phyloP scores from a whole-genome alignment of 345 rosid genomes.

The Clausena lansium region DNA sequence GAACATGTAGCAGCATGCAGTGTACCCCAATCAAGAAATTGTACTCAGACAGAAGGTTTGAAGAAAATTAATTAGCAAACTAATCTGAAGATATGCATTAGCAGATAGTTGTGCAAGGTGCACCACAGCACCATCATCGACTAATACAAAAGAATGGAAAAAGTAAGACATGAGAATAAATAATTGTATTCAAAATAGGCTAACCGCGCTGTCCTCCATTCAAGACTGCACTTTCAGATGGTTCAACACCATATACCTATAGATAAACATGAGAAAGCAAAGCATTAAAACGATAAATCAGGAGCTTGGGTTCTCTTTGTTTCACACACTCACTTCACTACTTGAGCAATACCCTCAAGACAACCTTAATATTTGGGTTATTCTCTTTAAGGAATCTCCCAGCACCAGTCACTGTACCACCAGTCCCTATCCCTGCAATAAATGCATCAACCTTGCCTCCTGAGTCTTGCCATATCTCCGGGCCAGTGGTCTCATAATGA shows the following conservation, averaged over 20 bases:
- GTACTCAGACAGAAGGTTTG: no score
- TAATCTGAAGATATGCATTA: background rate
- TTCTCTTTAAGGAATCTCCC: conserved; percentile 71
- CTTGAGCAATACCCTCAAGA: background rate
- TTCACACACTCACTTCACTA: background rate
- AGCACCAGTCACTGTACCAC: conserved; percentile 53
- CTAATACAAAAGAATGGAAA: background rate
- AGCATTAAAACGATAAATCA: background rate
- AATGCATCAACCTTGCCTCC: conserved; percentile 50
- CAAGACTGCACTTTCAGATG: conserved; percentile 44
- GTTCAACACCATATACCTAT: conserved; percentile 48
- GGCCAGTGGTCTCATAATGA: conserved; percentile 36
- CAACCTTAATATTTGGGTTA: conserved; percentile 57
- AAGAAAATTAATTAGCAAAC: no score
- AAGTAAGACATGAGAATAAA: background rate
- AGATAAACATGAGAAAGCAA: background rate
- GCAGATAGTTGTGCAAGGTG: background rate
- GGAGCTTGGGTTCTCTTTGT: background rate
- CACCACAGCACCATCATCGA: no score
- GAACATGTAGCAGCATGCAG: background rate
- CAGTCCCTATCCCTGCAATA: conserved; percentile 51
- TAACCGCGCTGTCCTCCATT: conserved; percentile 41
- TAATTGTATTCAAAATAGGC: background rate
- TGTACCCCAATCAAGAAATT: background rate
- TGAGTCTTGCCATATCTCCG: conserved; percentile 39